Evolutionary conservation across 2,329 filamentous ascomycete species (phyloP), one percentile per base, ranked within the genome.

Genomic region (Ascochyta clinopodiicola): DNA sequence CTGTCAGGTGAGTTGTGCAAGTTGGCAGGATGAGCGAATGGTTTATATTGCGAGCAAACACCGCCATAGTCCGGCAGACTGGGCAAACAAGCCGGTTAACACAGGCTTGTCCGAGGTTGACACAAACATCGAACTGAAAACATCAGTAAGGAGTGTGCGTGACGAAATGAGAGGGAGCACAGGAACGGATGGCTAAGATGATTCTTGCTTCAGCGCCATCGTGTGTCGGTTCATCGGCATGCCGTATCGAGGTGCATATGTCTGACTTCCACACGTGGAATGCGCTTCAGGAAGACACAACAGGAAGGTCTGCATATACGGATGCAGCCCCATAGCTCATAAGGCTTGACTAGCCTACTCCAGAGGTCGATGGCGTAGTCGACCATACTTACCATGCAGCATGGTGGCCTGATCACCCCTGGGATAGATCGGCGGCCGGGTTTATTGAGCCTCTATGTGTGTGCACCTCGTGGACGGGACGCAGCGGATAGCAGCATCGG

Each of bases 221-320:
- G 45, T 52, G 54, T 61, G 51, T 42, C 48, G 42, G 47, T 45
- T 59, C 61, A 55, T 59, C 49, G 51, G 56, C 48, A 62, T 61
- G 60, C 58, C 56, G 50, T 42, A 62, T 58, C 44, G 51, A 57
- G 63, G 39, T 56, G 40, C 43, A 51, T 42, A 32, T 55, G 56
- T 51, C 53, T 55, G 46, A 48, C 44, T 40, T 55, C 56, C 42
- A 62, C 67, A 70, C 67, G 69, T 71, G 68, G 67, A 66, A 70
- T 69, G 59, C 60, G 60, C 48, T 60, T 59, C 52, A 53, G 60
- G 61, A 63, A 64, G 54, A 56, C 62, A 66, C 64, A 51, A 57
- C 67, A 68, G 59, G 50, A 56, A 53, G 40, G 45, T 56, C 51
- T 59, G 59, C 59, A 57, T 60, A 47, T 56, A 42, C 57, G 43